Evolutionary conservation across 73 alveolate genomes (phyloP).

Genomic region (Paramecium bursaria): DNA sequence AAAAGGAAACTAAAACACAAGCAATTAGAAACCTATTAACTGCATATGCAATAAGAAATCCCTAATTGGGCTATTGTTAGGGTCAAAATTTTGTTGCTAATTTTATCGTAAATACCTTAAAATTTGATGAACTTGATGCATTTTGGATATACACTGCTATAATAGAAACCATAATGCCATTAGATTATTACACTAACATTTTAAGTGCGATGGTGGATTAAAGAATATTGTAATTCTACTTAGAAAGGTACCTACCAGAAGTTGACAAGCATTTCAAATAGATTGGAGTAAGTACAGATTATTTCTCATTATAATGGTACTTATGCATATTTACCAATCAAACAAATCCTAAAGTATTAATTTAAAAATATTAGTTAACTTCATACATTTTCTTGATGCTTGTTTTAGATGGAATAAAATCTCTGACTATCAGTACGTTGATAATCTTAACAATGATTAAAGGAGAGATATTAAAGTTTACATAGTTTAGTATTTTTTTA

Average conservation of each 20-base stretch:
- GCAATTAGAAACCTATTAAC: neutral
- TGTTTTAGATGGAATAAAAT: slow-evolving; percentile 15
- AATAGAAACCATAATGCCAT: slow-evolving; percentile 44
- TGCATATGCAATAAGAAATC: slow-evolving; percentile 1
- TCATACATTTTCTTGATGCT: slow-evolving; percentile 23
- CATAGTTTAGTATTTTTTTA: slow-evolving; percentile 31
- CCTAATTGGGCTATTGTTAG: slow-evolving; percentile 37
- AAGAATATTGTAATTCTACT: slow-evolving; percentile 28
- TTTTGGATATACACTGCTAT: slow-evolving; percentile 36
- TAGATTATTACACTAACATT: slow-evolving; percentile 47
- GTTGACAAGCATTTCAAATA: slow-evolving; percentile 12
- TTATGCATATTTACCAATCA: slow-evolving; percentile 55
- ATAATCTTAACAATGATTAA: slow-evolving; percentile 5
- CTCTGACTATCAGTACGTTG: slow-evolving; percentile 47
- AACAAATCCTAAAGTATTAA: slow-evolving; percentile 37
- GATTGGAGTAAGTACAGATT: slow-evolving; percentile 27
- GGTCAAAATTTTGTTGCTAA: slow-evolving; percentile 3
- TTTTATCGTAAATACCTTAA: neutral
- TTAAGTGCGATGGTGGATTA: slow-evolving; percentile 38
- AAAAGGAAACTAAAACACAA: neutral
- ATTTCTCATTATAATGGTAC: slow-evolving; percentile 44
- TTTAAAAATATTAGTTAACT: slow-evolving; percentile 28
- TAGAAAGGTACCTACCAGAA: slow-evolving; percentile 40
- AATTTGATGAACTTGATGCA: slow-evolving; percentile 48
- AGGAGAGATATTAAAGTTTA: slow-evolving; percentile 20